Percentiles rank a stretch among this genome's conserved stretches.
Conservation (phyloP, 352 stramenopile genomes). For the Blastocystis sp. region DNA sequence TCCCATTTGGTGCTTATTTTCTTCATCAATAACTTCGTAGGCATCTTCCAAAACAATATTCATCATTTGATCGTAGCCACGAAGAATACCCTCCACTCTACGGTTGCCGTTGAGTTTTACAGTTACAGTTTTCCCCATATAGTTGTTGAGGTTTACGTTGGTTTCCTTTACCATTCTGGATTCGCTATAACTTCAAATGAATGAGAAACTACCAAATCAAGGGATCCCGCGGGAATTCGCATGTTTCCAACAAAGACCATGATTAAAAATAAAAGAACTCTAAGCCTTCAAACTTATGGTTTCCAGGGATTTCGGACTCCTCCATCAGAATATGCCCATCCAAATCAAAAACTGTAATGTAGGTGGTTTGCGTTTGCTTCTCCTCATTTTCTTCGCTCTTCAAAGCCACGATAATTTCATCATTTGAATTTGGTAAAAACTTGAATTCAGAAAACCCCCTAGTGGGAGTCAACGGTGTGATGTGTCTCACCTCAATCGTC, state of each 20-base stretch:
- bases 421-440: constrained; percentile 80
- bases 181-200: not conserved
- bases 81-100: constrained; percentile 76
- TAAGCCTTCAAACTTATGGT: constrained; percentile 84
- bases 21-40: constrained; percentile 67
- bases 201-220: not conserved
- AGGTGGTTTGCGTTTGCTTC: constrained; percentile 71
- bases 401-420: constrained; percentile 81
- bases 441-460: constrained; percentile 87
- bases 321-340: constrained; percentile 78
- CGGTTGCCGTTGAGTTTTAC: constrained; percentile 81
- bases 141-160: constrained; percentile 72
- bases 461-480: constrained; percentile 75
- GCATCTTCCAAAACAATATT: constrained; percentile 79
- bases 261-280: constrained; percentile 70
- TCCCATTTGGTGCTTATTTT: constrained; percentile 53
- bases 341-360: constrained; percentile 84
- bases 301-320: constrained; percentile 79
- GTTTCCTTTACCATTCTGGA: constrained; percentile 7
- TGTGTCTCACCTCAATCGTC: constrained; percentile 72
- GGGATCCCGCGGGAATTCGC: not conserved
- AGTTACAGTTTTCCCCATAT: constrained; percentile 79
- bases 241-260: not conserved
- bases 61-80: constrained; percentile 83
- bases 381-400: constrained; percentile 84